These are phyloP conservation scores for Chytriomyces hyalinus DNA, from an alignment of 192 early-diverging fungal genomes.

Conservation along the genomic window DNA sequence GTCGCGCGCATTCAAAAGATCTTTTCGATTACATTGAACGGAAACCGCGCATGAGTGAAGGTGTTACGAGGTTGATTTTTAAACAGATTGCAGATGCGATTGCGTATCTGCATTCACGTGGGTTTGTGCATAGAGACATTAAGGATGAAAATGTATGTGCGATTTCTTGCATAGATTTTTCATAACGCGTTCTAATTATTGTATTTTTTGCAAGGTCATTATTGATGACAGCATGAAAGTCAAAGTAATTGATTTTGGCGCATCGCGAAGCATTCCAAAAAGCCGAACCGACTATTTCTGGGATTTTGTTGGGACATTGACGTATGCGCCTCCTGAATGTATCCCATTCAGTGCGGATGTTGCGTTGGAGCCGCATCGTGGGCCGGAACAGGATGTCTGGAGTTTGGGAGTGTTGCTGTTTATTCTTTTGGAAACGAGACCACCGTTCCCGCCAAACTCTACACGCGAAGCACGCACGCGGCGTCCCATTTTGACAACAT, in stretches of 20 bases:
- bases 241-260: constrained; percentile 86
- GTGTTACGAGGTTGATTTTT: constrained; percentile 57
- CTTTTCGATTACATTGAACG: constrained; percentile 56
- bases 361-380: constrained; percentile 70
- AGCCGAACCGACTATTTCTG: constrained; percentile 65
- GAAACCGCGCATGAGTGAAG: constrained; percentile 54
- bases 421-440: constrained; percentile 67
- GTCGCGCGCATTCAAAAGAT: constrained; percentile 33
- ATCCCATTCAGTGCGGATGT: constrained; percentile 71
- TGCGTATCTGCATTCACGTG: constrained; percentile 45
- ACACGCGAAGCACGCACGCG: constrained; percentile 16
- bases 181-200: constrained; percentile 8
- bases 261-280: constrained; percentile 63
- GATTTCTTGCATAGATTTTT: constrained; percentile 54
- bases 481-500: constrained; percentile 21
- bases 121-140: constrained; percentile 76
- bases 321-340: constrained; percentile 81
- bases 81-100: constrained; percentile 50
- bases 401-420: constrained; percentile 78
- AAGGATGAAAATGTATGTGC: constrained; percentile 86
- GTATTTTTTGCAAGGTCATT: constrained; percentile 42
- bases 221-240: constrained; percentile 56
- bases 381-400: constrained; percentile 84
- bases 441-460: constrained; percentile 26
- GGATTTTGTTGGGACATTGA: constrained; percentile 75